A percentile compares a stretch with the other conserved stretches of the same genome.
Conservation (phyloP, 2,329 filamentous ascomycete genomes). For the Beauveria sp. region DNA sequence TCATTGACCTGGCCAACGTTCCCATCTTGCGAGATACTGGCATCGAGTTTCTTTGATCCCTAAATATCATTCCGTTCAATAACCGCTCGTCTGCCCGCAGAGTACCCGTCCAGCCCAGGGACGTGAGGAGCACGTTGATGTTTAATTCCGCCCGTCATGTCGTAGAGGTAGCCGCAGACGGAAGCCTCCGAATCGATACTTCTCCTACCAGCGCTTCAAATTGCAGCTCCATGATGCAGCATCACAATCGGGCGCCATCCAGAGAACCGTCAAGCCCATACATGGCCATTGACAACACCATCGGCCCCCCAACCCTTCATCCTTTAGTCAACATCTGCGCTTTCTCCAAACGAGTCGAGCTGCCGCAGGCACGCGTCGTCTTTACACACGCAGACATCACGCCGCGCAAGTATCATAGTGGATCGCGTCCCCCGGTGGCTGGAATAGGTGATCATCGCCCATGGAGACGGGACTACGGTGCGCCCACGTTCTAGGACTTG, state of each 20-base stretch:
- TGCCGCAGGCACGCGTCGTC: constrained; percentile 22
- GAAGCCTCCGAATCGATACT: constrained; percentile 19
- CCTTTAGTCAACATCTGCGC: constrained; percentile 23
- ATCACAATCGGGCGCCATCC: constrained; percentile 21
- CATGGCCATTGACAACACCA: constrained; percentile 23
- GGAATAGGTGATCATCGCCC: constrained; percentile 23
- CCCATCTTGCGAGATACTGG: constrained; percentile 14
- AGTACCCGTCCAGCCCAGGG: neutral
- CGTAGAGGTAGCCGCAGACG: constrained; percentile 43
- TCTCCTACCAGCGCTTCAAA: constrained; percentile 12
- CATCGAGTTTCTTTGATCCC: neutral
- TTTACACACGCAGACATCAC: constrained; percentile 29
- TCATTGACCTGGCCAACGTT: too few relatives aligned
- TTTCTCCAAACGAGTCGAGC: constrained; percentile 22
- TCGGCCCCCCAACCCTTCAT: constrained; percentile 14
- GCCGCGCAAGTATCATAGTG: constrained; percentile 25
- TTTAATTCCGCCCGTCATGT: constrained; percentile 38
- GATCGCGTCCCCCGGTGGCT: constrained; percentile 11
- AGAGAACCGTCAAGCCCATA: constrained; percentile 11
- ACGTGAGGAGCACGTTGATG: constrained; percentile 35
- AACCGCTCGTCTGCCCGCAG: neutral
- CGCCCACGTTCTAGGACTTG: constrained; percentile 32
- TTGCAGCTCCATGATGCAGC: constrained; percentile 20
- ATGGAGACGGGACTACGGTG: constrained; percentile 41
- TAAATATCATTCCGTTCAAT: neutral